phyloP scores from a whole-genome alignment of 768 basidiomycete species.

The Termitomyces heimii region DNA sequence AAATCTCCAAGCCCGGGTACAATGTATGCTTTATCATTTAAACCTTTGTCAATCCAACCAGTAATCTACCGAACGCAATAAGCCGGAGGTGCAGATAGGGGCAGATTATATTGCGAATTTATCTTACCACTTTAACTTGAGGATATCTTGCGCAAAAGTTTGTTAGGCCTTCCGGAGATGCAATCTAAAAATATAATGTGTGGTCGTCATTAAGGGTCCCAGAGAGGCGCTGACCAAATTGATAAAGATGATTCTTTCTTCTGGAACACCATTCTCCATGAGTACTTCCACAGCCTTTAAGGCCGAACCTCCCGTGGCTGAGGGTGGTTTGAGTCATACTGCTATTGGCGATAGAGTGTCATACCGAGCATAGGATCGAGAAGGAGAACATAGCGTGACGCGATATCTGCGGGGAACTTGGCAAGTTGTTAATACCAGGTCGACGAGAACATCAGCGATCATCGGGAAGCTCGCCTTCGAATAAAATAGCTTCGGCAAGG shows the following conservation, averaged over 20 bases:
- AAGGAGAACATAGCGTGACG: constrained; percentile 84
- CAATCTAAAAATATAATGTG: constrained; percentile 45
- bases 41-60: constrained; percentile 91
- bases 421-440: neutral
- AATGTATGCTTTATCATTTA: constrained; percentile 89
- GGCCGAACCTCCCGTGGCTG: constrained; percentile 94
- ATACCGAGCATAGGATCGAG: constrained; percentile 96
- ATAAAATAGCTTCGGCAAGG: constrained; percentile 89
- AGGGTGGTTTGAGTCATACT: neutral
- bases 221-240: constrained; percentile 59
- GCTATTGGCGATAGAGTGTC: constrained; percentile 14
- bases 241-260: constrained; percentile 92
- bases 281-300: constrained; percentile 97
- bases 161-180: constrained; percentile 84
- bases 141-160: constrained; percentile 77
- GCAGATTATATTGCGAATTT: neutral
- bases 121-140: constrained; percentile 66
- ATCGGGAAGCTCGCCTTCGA: constrained; percentile 51
- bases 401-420: constrained; percentile 91
- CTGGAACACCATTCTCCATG: constrained; percentile 85
- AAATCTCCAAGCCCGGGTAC: constrained; percentile 97
- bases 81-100: neutral
- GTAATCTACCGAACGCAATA: constrained; percentile 54
- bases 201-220: neutral
- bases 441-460: neutral